Conservation (phyloP, 257 asterid genomes). For the Osmanthus fragrans region DNA sequence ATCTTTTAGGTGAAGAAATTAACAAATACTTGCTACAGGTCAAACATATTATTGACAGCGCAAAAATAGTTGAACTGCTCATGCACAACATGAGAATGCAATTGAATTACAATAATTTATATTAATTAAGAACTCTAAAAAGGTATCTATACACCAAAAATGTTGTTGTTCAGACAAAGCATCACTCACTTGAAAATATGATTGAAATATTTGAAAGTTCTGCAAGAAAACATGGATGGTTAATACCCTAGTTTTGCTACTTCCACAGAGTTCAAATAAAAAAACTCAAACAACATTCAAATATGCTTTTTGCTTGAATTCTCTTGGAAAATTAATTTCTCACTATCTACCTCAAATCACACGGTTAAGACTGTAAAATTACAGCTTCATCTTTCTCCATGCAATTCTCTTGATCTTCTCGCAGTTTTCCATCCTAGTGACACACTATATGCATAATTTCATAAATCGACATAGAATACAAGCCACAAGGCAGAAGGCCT, state of each 20-base stretch:
- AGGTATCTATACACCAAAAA: background rate
- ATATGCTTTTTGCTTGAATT: background rate
- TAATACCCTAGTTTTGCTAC: background rate
- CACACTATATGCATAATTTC: background rate
- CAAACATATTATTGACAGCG: background rate
- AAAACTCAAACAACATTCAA: background rate
- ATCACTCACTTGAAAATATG: background rate
- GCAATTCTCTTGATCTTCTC: background rate
- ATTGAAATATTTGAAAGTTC: background rate
- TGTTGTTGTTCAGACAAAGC: background rate
- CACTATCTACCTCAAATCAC: background rate
- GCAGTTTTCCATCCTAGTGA: background rate
- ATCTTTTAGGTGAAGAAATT: background rate
- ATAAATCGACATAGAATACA: background rate
- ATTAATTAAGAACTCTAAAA: background rate
- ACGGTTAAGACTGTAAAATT: background rate
- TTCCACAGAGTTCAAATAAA: background rate
- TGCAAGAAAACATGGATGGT: background rate
- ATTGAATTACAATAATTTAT: background rate
- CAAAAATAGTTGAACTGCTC: background rate
- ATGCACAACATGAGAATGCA: background rate
- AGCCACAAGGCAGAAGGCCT: background rate
- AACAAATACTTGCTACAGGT: background rate
- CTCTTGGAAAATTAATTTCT: background rate
- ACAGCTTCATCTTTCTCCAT: background rate